Base-by-base conservation (phyloP, 352 stramenopile genomes). In the Phytophthora sp. region DNA sequence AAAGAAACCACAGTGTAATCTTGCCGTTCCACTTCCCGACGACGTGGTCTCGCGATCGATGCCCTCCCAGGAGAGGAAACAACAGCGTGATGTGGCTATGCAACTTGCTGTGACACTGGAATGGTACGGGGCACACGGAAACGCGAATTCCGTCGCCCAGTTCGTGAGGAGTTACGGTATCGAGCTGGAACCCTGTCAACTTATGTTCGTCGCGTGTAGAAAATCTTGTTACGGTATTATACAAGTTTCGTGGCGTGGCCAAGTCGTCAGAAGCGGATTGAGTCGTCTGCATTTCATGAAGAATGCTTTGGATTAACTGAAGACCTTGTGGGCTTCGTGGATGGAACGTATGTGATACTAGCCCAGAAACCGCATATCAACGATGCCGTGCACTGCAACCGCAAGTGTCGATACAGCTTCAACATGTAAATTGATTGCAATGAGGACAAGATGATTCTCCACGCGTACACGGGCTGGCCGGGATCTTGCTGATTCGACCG, bases 321-420 rank as follows among this genome's bases (percentile, higher is more conserved):
- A 4, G 47, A 38, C 12, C 29, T 24, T 13, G 47, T 57, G 13
- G 56, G 45, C 0, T 52, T 64, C 21, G 26, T 65, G n/a, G 56
- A 63, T 15, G 36, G 36, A 23, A 44, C 36, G 12, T 7, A 44
- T n/a, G 36, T 44, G 16, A 44, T 23, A 23, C 3, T 44, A 2
- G 18, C 20, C 8, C 55, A 63, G 18, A 63, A 55, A 47, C 42
- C 42, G 15, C 27, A 52, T 21, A 39, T 54, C 16, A 21, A 63
- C 16, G 42, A 31, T 9, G 13, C 12, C 4, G 1, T 24, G 9
- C 23, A 38, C 30, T 33, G 9, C 29, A 33, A 33, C 29, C 29
- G 29, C 29, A 33, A 33, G 29, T 33, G 29, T n/a, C n/a, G n/a
- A n/a, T n/a, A n/a, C n/a, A n/a, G n/a, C n/a, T n/a, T n/a, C n/a